These are phyloP conservation scores for Tulasnella calospora DNA, from an alignment of 768 basidiomycete species.

Conservation along the genomic window DNA sequence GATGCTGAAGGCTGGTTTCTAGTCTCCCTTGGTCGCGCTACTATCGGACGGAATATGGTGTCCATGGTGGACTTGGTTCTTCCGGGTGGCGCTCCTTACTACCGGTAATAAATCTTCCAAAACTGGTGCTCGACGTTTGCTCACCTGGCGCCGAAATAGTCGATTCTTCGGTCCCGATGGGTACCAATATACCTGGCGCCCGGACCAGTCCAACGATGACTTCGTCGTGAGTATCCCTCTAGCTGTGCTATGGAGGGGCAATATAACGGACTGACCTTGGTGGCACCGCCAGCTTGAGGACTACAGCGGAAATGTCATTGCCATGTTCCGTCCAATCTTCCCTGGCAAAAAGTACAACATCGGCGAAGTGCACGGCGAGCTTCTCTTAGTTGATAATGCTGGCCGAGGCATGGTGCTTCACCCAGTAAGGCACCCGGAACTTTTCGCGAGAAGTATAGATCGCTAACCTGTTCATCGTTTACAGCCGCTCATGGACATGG, in stretches of 20 bases:
- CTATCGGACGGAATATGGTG: slow-evolving; percentile 74
- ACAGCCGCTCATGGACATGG: slow-evolving; percentile 80
- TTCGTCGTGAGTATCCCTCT: slow-evolving; percentile 24
- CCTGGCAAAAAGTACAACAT: slow-evolving; percentile 75
- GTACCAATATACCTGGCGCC: slow-evolving; percentile 72
- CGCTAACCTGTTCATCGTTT: slow-evolving; percentile 21
- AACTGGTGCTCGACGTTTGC: background rate
- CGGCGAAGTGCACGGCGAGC: slow-evolving; percentile 72
- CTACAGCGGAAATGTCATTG: slow-evolving; percentile 51
- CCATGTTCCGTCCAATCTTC: slow-evolving; percentile 67
- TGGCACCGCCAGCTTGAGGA: slow-evolving; percentile 58
- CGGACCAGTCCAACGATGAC: slow-evolving; percentile 32
- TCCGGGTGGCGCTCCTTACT: slow-evolving; percentile 44
- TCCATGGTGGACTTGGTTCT: slow-evolving; percentile 81
- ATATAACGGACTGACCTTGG: slow-evolving; percentile 38
- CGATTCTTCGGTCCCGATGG: slow-evolving; percentile 81
- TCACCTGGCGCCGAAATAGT: slow-evolving; percentile 37
- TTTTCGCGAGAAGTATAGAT: background rate
- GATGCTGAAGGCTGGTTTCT: background rate
- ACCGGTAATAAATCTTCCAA: slow-evolving; percentile 32
- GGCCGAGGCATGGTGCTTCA: slow-evolving; percentile 65
- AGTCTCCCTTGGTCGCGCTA: slow-evolving; percentile 72
- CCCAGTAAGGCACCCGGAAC: slow-evolving; percentile 42
- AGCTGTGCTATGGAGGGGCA: slow-evolving; percentile 53
- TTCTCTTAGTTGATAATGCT: slow-evolving; percentile 73